Base-by-base conservation (phyloP, 2,329 filamentous ascomycete species). In the Colletotrichum orchidophilum region DNA sequence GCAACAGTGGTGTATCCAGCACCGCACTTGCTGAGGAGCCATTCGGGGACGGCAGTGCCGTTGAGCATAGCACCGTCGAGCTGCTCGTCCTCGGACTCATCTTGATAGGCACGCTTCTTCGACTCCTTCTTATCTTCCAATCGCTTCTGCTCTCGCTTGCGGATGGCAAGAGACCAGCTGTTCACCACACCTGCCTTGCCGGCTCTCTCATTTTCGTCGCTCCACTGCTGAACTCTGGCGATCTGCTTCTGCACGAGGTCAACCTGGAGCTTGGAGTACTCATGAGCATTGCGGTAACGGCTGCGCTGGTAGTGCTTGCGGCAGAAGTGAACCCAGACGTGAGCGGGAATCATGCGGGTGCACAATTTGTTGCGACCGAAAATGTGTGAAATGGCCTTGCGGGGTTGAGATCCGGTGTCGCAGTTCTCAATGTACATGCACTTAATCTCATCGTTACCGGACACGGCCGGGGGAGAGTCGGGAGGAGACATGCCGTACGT, bases 281-380 rank as follows among this genome's bases (percentile, higher is more conserved):
- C 86, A 39, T 85, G 83, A 1, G 85, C 85, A 63, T 90, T 90
- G n/a, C 92, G 87, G 77, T 95, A 95, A 0, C 92, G 86, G 53
- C 87, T 87, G 7, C 93, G 89, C 80, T 96, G 94, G 78, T 96
- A 96, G 77, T 95, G 92, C 78, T 95, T 95, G 42, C 94, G 89
- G 79, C 94, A 96, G 78, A 90, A 92, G 76, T 92, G 89, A 0
- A 94, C 89, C 93, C 93, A 96, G 2, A 94, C 87, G 26, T 88
- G 81, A 6, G 87, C 82, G 0, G 92, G 92, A 59, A 96, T 93
- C 54, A 86, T 85, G 39, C 91, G 87, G 0, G 94, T 96, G 76
- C 90, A 92, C 8, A 88, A 85, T 81, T 96, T 96, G 84, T 96
- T 96, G 46, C 94, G 89, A 26, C 94, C 94, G 75, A 96, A 96